Percentiles rank a stretch among this genome's conserved stretches.
phyloP scores from a whole-genome alignment of 305 asterid species.

The Nicotiana rustica region DNA sequence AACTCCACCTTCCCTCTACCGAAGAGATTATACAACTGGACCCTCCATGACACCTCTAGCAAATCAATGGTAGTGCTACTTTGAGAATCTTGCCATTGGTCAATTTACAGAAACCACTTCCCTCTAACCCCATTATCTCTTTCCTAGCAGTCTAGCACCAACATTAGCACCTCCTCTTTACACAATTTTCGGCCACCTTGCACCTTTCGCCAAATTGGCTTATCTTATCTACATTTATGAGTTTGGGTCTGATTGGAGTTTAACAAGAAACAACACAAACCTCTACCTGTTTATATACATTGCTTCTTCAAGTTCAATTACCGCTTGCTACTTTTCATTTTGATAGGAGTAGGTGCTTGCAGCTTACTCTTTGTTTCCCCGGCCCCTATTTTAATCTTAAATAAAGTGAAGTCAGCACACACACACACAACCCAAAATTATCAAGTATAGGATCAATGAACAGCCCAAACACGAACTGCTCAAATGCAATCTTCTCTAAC shows the following conservation, averaged over 20 bases:
- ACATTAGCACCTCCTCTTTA: not conserved
- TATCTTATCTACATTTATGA: not conserved
- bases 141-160: not conserved
- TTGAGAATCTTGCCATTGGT: not conserved
- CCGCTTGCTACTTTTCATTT: not conserved
- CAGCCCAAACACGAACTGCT: not conserved
- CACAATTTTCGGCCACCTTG: constrained; percentile 14
- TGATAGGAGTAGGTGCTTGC: not conserved
- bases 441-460: not conserved
- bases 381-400: not conserved
- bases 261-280: not conserved
- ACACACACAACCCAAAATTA: not conserved
- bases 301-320: not conserved
- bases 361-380: not conserved
- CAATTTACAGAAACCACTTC: not conserved
- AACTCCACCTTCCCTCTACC: not conserved
- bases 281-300: not conserved
- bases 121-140: not conserved
- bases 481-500: not conserved
- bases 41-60: constrained; percentile 9
- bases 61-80: not conserved
- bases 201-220: not conserved
- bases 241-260: not conserved
- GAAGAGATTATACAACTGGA: not conserved
- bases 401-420: not conserved